These are phyloP conservation scores for Colletotrichum cuscutae DNA, from an alignment of 2,329 filamentous ascomycete genomes.

Conservation along the genomic window DNA sequence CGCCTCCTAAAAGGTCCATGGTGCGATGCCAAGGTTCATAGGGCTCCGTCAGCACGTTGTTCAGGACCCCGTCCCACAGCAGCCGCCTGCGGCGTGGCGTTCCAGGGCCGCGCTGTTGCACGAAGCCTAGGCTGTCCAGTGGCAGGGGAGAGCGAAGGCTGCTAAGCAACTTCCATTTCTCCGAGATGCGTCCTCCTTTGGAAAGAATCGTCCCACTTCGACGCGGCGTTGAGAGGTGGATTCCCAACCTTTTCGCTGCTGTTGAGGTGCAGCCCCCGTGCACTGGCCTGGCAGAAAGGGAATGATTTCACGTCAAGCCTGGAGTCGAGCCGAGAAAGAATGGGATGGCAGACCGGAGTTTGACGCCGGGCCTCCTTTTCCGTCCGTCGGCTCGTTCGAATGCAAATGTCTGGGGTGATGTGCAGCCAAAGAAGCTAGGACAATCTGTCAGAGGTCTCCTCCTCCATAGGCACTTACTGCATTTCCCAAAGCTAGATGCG, in stretches of 20 bases:
- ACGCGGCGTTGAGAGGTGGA: conserved; percentile 16
- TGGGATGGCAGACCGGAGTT: neutral
- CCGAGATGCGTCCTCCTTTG: conserved; percentile 2
- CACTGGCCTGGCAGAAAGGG: neutral
- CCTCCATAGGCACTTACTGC: neutral
- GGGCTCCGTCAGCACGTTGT: conserved; percentile 24
- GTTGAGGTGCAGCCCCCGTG: conserved; percentile 6
- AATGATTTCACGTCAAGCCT: neutral
- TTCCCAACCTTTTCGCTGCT: conserved; percentile 21
- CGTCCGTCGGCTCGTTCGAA: neutral
- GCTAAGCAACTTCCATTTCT: conserved; percentile 32
- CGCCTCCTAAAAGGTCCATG: neutral
- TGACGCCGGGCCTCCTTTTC: neutral
- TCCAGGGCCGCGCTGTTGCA: conserved; percentile 5
- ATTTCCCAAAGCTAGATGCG: neutral
- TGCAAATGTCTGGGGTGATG: neutral
- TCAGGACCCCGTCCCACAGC: conserved; percentile 3
- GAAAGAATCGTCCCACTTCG: conserved; percentile 24
- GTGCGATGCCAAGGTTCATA: conserved; percentile 22
- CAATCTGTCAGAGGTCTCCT: neutral
- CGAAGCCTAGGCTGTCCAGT: conserved; percentile 15
- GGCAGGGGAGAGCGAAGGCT: neutral
- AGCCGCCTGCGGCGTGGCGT: conserved; percentile 17
- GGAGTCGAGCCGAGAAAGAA: neutral
- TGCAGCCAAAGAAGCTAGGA: neutral